These are phyloP conservation scores for Candida succiphila DNA, from an alignment of 805 yeast species.

Conservation along the genomic window DNA sequence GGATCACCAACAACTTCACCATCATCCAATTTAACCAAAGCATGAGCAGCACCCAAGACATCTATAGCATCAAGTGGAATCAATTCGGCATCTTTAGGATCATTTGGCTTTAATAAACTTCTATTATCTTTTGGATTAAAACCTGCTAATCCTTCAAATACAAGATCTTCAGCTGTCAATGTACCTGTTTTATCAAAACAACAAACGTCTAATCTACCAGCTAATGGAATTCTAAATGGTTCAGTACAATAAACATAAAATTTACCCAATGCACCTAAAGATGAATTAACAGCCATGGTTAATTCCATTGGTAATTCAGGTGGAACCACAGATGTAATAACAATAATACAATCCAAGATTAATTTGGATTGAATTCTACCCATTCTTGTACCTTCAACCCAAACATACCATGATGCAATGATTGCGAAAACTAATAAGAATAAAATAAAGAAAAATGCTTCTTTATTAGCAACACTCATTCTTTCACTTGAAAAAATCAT, in stretches of 20 bases:
- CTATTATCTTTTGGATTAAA: conserved; percentile 40
- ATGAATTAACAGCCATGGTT: conserved; percentile 94
- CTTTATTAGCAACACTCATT: conserved; percentile 91
- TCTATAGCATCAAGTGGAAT: conserved; percentile 62
- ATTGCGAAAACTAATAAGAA: conserved; percentile 86
- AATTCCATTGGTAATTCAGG: conserved; percentile 99
- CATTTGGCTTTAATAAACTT: conserved; percentile 39
- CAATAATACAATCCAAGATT: conserved; percentile 89
- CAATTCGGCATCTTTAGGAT: no score
- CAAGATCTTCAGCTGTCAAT: conserved; percentile 91
- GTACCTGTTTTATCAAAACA: conserved; percentile 99
- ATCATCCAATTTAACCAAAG: conserved; percentile 86
- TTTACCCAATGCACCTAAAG: conserved; percentile 80
- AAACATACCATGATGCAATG: conserved; percentile 94
- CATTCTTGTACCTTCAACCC: conserved; percentile 95
- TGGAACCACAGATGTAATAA: conserved; percentile 95
- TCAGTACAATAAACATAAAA: conserved; percentile 92
- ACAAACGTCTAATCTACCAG: conserved; percentile 96
- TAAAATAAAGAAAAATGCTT: conserved; percentile 85
- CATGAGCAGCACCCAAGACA: conserved; percentile 92
- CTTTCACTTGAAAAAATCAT: conserved; percentile 97
- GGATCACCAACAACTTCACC: conserved; percentile 99
- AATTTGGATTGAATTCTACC: conserved; percentile 93
- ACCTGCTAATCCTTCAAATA: conserved; percentile 94
- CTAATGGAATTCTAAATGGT: conserved; percentile 95